Evolutionary conservation across 768 basidiomycete genomes (phyloP).

Genomic region (Rhizopogon vesiculosus): DNA sequence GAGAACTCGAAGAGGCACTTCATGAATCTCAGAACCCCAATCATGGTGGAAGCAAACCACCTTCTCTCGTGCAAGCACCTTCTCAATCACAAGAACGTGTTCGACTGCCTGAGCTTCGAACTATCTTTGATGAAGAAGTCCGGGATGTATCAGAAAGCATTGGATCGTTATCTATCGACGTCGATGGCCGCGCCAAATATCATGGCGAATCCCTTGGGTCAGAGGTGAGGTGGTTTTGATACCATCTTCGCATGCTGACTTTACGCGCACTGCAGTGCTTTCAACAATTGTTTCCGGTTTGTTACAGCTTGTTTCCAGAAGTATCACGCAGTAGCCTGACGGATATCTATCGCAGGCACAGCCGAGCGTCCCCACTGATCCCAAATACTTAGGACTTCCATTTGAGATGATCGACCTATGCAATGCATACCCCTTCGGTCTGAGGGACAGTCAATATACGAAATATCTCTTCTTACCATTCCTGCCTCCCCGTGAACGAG

Average conservation of each 20-base stretch:
- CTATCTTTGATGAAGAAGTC: slow-evolving; percentile 19
- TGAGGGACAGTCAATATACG: slow-evolving; percentile 32
- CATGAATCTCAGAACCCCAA: slow-evolving; percentile 16
- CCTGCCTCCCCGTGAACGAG: slow-evolving; percentile 35
- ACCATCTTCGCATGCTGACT: not conserved
- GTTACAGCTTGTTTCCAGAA: not conserved
- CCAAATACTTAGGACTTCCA: slow-evolving; percentile 32
- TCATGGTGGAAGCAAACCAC: slow-evolving; percentile 10
- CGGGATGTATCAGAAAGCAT: slow-evolving; percentile 32
- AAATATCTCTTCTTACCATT: slow-evolving; percentile 35
- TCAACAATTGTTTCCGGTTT: slow-evolving; percentile 28
- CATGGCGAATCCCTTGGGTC: slow-evolving; percentile 46
- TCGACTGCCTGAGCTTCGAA: slow-evolving; percentile 9
- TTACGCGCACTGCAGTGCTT: slow-evolving; percentile 27
- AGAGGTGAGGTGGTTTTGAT: slow-evolving; percentile 33
- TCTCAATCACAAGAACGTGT: slow-evolving; percentile 2
- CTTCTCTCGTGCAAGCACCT: slow-evolving; percentile 12
- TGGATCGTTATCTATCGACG: slow-evolving; percentile 45
- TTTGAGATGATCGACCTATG: slow-evolving; percentile 39
- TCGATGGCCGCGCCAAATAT: slow-evolving; percentile 45
- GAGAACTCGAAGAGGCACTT: slow-evolving; percentile 42
- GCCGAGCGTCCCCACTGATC: slow-evolving; percentile 7
- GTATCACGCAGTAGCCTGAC: slow-evolving; percentile 2
- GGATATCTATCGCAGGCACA: not conserved
- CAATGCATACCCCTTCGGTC: slow-evolving; percentile 46